Evolutionary conservation across 1,284 basidiomycete species (phyloP), one percentile per base, ranked within the genome.

Genomic region (Ceratobasidium sp.): DNA sequence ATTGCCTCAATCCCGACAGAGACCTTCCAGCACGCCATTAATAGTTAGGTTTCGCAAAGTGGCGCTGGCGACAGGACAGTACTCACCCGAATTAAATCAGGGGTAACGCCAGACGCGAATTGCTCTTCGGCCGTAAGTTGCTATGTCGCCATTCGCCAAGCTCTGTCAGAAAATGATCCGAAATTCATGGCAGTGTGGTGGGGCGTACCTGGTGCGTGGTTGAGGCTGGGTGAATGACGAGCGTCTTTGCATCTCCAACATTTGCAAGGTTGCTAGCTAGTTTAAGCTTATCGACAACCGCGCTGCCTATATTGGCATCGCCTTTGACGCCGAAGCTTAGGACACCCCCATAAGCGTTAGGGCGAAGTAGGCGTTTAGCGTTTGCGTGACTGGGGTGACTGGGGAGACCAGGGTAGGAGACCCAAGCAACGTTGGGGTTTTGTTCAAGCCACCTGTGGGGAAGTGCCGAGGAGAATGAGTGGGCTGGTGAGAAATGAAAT

Each of bases 1-100:
- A 95, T 94, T 77, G 89, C 89, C 82, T 96, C 95, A 75, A 93
- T 93, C n/a, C 94, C 94, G 54, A 91, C 89, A 2, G 87, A 85
- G 7, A 88, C 85, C 86, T 87, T 35, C 28, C 28, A 76, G 82
- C 6, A 21, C 6, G 8, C n/a, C 18, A 44, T 66, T 21, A 52
- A 26, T 30, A 32, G 28, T 4, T 4, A 43, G 16, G 14, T 46
- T 23, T 26, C 13, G 62, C 43, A 43, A 28, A 44, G 16, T 23
- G 13, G n/a, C 8, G 63, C 49, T 41, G 16, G 55, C 50, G 44
- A 26, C 23, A 55, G 47, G 47, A 46, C 28, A 11, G 32, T 9
- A 83, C 88, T 76, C 78, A 94, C 89, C 75, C 92, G 87, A 78
- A 95, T 92, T 64, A 94, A 82, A 80, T 95, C 93, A 32, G 89